These are phyloP conservation scores for Nicotiana benthamiana DNA, from an alignment of 257 asterid species.

Conservation along the genomic window DNA sequence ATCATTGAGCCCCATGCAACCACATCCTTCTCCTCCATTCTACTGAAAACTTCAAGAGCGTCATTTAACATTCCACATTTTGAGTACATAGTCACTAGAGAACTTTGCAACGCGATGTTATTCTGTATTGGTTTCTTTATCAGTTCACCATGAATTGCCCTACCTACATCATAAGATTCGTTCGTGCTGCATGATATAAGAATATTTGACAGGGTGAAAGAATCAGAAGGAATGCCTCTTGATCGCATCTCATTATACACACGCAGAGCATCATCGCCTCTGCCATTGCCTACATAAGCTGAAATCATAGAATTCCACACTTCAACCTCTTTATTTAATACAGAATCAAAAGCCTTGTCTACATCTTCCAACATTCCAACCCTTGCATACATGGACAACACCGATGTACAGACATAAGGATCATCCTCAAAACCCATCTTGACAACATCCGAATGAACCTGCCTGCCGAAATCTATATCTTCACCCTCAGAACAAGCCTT, in stretches of 20 bases:
- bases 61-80: slow-evolving; percentile 43
- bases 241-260: slow-evolving; percentile 40
- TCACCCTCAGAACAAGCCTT: slow-evolving; percentile 59
- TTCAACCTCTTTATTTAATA: slow-evolving; percentile 40
- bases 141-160: slow-evolving; percentile 52
- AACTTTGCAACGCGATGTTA: slow-evolving; percentile 48
- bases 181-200: slow-evolving; percentile 46
- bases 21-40: slow-evolving; percentile 55
- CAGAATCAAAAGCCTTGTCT: slow-evolving; percentile 32
- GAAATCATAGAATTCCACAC: slow-evolving; percentile 84
- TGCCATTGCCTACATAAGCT: slow-evolving; percentile 50
- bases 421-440: slow-evolving; percentile 56
- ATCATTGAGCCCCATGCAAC: slow-evolving; percentile 89
- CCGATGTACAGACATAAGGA: slow-evolving; percentile 62
- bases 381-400: slow-evolving; percentile 62
- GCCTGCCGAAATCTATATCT: slow-evolving; percentile 41
- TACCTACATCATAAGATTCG: slow-evolving; percentile 37
- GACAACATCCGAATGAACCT: slow-evolving; percentile 63
- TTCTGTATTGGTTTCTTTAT: slow-evolving; percentile 52
- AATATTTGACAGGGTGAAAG: slow-evolving; percentile 57
- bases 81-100: slow-evolving; percentile 78
- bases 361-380: slow-evolving; percentile 46
- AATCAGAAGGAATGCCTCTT: slow-evolving; percentile 43
- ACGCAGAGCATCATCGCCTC: slow-evolving; percentile 43
- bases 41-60: slow-evolving; percentile 39